Conservation (phyloP, 2,329 filamentous ascomycete species). For the Nigrospora oryzae region DNA sequence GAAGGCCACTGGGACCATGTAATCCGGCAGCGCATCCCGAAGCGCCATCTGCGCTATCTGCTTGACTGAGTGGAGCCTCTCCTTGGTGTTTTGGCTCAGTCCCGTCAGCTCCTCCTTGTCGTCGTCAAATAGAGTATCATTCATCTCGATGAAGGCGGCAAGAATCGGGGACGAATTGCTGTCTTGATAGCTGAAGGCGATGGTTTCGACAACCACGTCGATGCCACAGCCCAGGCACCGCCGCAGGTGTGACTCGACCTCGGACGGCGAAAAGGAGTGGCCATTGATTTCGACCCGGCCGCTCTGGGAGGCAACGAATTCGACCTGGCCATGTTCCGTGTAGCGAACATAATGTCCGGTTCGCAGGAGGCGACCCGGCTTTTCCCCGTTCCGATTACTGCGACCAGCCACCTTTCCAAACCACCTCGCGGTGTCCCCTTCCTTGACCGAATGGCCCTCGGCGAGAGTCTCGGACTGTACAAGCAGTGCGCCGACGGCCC, state of each 20-base stretch:
- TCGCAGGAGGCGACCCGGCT: conserved; percentile 28
- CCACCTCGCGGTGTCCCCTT: conserved; percentile 16
- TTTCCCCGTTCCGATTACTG: conserved; percentile 11
- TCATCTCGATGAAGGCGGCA: conserved; percentile 41
- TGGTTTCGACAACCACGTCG: conserved; percentile 39
- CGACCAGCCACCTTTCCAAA: conserved; percentile 9
- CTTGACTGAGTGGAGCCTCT: conserved; percentile 33
- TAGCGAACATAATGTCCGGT: conserved; percentile 43
- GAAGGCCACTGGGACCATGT: conserved; percentile 38
- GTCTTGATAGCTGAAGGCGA: conserved; percentile 31
- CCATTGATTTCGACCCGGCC: conserved; percentile 32
- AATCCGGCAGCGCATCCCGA: conserved; percentile 24
- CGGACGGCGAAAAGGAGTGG: conserved; percentile 28
- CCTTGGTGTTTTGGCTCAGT: conserved; percentile 29
- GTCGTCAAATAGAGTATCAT: conserved; percentile 26
- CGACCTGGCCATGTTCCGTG: conserved; percentile 36
- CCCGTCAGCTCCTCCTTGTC: conserved; percentile 26
- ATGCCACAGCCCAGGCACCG: conserved; percentile 35
- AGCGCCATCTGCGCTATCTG: conserved; percentile 33
- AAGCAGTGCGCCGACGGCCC: conserved; percentile 48
- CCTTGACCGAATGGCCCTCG: conserved; percentile 25
- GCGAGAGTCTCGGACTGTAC: conserved; percentile 47
- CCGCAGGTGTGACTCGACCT: conserved; percentile 38
- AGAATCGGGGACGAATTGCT: conserved; percentile 26
- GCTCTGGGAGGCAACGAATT: conserved; percentile 34